Percentiles rank a stretch among this genome's conserved stretches.
Conservation (phyloP, 2,329 filamentous ascomycete species). For the Diplodia mutila region DNA sequence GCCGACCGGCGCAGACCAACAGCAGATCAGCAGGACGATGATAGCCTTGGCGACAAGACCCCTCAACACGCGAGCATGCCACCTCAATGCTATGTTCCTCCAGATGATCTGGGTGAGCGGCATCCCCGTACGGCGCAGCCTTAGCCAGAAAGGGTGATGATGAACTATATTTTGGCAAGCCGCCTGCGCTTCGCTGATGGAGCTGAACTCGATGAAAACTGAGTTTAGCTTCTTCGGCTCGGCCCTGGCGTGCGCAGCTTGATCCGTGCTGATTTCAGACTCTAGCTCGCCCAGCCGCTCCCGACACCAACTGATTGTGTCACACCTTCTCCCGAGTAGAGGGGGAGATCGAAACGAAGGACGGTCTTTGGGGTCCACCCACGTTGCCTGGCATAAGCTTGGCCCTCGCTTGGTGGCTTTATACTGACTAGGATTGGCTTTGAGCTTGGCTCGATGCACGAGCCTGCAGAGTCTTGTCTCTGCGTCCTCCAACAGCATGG, state of each 20-base stretch:
- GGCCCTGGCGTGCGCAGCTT: not conserved
- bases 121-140: conserved; percentile 81
- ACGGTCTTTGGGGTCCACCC: conserved; percentile 12
- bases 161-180: conserved; percentile 87
- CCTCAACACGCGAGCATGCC: conserved; percentile 82
- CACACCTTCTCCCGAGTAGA: conserved; percentile 19
- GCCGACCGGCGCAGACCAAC: conserved; percentile 79
- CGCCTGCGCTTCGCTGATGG: conserved; percentile 79
- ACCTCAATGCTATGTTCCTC: conserved; percentile 78
- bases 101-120: conserved; percentile 85
- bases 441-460: conserved; percentile 4
- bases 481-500: conserved; percentile 13
- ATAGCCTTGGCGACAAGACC: conserved; percentile 71
- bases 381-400: not conserved
- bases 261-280: conserved; percentile 17
- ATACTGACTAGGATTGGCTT: too few species aligned
- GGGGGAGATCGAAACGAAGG: conserved; percentile 18
- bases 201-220: conserved; percentile 88
- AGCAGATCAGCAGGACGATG: conserved; percentile 77
- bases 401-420: too few species aligned
- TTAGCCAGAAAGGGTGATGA: conserved; percentile 84
- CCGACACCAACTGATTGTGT: conserved; percentile 24
- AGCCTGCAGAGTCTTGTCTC: conserved; percentile 22
- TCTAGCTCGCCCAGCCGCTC: conserved; percentile 11
- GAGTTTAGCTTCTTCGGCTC: conserved; percentile 45